Evolutionary conservation across 306 rosid species (phyloP), one percentile per base, ranked within the genome.

Genomic region (Argentina anserina): DNA sequence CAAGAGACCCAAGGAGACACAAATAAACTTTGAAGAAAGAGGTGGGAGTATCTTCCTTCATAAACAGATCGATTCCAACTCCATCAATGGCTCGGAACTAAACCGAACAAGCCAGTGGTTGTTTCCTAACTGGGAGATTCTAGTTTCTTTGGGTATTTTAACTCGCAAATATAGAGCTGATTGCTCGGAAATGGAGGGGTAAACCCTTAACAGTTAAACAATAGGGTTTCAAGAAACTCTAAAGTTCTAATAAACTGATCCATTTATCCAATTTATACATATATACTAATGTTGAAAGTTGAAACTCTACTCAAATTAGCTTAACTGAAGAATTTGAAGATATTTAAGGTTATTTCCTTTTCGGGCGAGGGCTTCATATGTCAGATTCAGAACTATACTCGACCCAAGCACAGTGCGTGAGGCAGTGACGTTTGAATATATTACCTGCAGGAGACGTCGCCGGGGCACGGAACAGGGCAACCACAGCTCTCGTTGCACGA

Each of bases 401-500:
- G n/a, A n/a, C n/a, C n/a, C n/a, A n/a, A n/a, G n/a, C n/a, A n/a
- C n/a, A n/a, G n/a, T n/a, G n/a, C n/a, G n/a, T n/a, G n/a, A n/a
- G n/a, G 12, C 17, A 47, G 23, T 47, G 53, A 47, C 52, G 21
- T 46, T 15, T 15, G 52, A 46, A 25, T n/a, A n/a, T n/a, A n/a
- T 9, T 18, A 55, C 83, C 69, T 75, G 56, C 76, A 80, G n/a
- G 73, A 1, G 8, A 2, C n/a, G 3, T 76, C 80, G 9, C 79
- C 63, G 3, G 76, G 73, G 76, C 83, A 75, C 1, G 83, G 83
- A 49, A 33, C 65, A 18, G 79, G 52, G 21, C 83, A 80, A 36
- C 79, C 79, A 23, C 83, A 80, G 10, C n/a, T 34, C 15, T 80
- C 73, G 52, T 75, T 20, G 79, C 76, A 80, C 37, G 25, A 17